phyloP scores from a whole-genome alignment of 306 rosid species.

The Spatholobus suberectus region DNA sequence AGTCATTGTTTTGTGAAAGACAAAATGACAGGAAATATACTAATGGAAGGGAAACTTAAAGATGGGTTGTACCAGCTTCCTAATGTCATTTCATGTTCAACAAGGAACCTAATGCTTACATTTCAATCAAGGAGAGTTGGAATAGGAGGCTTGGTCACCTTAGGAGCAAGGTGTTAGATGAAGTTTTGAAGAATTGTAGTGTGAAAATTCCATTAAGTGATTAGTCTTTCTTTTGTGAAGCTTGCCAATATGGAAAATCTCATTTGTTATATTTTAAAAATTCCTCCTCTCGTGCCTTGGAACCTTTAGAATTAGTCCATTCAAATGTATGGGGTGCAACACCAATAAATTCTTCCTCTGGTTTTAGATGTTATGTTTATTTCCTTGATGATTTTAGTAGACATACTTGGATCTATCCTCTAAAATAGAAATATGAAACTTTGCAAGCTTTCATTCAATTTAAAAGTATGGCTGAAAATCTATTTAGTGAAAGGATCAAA shows the following conservation, averaged over 20 bases:
- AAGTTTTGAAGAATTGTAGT: not conserved
- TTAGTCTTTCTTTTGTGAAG: not conserved
- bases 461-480: not conserved
- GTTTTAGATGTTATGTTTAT: not conserved
- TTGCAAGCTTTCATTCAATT: not conserved
- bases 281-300: not conserved
- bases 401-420: not conserved
- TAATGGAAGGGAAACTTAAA: no score
- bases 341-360: not conserved
- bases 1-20: no score
- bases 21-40: no score
- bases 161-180: no score
- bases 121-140: no score
- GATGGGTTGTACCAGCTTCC: no score
- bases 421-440: not conserved
- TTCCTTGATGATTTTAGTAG: not conserved
- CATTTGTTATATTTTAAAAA: not conserved
- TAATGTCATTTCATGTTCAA: no score
- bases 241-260: not conserved
- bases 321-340: not conserved
- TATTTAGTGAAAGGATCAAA: no score
- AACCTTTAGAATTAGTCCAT: not conserved
- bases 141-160: no score
- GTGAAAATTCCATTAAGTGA: not conserved
- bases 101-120: no score